Base-by-base conservation (phyloP, 495 filamentous ascomycete species). In the Glarea lozoyensis region DNA sequence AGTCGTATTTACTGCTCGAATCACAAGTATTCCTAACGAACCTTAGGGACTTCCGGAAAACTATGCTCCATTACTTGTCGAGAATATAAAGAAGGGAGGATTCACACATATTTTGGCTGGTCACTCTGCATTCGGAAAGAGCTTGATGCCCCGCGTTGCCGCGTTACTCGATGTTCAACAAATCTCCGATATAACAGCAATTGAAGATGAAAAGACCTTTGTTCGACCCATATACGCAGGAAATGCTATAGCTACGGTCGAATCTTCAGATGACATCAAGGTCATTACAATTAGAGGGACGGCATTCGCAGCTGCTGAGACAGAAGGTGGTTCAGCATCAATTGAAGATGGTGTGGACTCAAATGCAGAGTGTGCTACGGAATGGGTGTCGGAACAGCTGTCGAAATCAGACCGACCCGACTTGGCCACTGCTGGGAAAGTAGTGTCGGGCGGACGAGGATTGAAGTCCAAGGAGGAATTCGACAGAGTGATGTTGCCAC, bases 381-480 rank as follows among this genome's bases (percentile, higher is more conserved):
- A 92, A 65, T 98, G 92, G 92, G 71, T 98, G 19, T 92, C 87
- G 9, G 92, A 98, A 64, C 79, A 94, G 56, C 76, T 98, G 32
- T 73, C 88, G 51, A 90, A 87, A 65, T 93, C 84, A 31, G 89
- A 96, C 59, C 80, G 92, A 30, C 92, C 92, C n/a, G 92, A 98
- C 52, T 79, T 98, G 19, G 79, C 75, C n/a, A 90, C 86, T 4
- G 92, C 92, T 37, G 64, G 69, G 43, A 83, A 75, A 56, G 92
- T 98, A 11, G 92, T 98, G 10, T 96, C 92, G 10, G 92, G 92
- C 49, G 92, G 92, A 10, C 79, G 92, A 45, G 92, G 92, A 20
- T 67, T 98, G 49, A 97, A 95, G 72, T 94, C 88, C 9, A 96
- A 96, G 69, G 84, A 94, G 59, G 88, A 95, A 36, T 98, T 98